Evolutionary conservation across 1,139 yeast species (phyloP).

Genomic region (Scheffersomyces insectosa): DNA sequence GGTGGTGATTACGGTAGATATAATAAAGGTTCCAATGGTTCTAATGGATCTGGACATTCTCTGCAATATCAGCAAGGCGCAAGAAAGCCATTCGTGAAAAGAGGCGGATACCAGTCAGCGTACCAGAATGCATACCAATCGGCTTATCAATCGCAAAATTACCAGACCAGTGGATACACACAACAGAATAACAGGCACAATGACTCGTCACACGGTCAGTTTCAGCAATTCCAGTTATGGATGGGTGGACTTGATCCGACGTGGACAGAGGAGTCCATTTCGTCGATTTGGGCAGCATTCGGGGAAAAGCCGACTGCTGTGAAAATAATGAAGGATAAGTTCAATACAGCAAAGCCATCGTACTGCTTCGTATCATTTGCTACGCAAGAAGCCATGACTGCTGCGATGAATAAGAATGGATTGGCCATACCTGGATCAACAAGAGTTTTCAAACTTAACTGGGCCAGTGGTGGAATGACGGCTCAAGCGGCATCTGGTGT

Average conservation of each 20-base stretch:
- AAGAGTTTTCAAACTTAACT: conserved; percentile 70
- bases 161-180: neutral
- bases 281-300: conserved; percentile 59
- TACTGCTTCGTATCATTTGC: conserved; percentile 88
- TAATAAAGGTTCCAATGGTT: neutral
- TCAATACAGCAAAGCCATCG: conserved; percentile 47
- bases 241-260: conserved; percentile 93
- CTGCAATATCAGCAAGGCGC: no score
- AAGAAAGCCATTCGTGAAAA: conserved; percentile 2
- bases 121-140: conserved; percentile 1
- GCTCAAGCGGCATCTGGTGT: neutral
- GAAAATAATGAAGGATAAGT: conserved; percentile 40
- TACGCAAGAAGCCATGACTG: conserved; percentile 62
- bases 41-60: no score
- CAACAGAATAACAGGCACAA: neutral
- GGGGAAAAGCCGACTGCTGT: conserved; percentile 40
- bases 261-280: conserved; percentile 74
- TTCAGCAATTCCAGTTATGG: conserved; percentile 53
- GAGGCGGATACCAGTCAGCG: no score
- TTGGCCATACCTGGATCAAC: conserved; percentile 58
- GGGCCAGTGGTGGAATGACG: conserved; percentile 58
- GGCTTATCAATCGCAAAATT: neutral
- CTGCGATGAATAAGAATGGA: conserved; percentile 73
- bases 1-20: neutral
- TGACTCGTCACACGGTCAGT: neutral